Evolutionary conservation across 2,329 filamentous ascomycete genomes (phyloP).

Genomic region (Xylaria sp.): DNA sequence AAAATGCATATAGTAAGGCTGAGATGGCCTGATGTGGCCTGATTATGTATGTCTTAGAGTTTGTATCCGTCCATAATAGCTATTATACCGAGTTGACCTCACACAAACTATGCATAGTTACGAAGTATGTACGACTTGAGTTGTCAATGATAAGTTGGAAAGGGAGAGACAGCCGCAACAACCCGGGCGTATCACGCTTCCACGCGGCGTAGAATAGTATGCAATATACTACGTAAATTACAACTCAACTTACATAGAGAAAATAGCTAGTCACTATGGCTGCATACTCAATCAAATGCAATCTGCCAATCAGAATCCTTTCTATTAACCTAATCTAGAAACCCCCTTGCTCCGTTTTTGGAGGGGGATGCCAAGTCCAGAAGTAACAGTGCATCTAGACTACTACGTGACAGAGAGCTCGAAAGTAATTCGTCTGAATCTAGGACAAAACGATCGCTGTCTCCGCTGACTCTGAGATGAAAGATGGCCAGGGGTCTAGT

Average conservation of each 20-base stretch:
- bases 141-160: slow-evolving; percentile 8
- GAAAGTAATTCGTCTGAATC: slow-evolving; percentile 2
- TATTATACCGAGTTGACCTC: slow-evolving; percentile 14
- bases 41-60: slow-evolving; percentile 15
- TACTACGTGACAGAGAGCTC: background rate
- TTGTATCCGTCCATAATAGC: slow-evolving; percentile 10
- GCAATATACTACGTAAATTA: slow-evolving; percentile 4
- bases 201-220: background rate
- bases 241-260: slow-evolving; percentile 1
- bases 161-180: background rate
- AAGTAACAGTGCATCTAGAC: slow-evolving; percentile 17
- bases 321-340: slow-evolving; percentile 17
- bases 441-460: slow-evolving; percentile 4
- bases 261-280: slow-evolving; percentile 11
- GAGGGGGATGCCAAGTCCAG: slow-evolving; percentile 19
- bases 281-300: slow-evolving; percentile 14
- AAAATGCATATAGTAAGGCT: slow-evolving; percentile 2
- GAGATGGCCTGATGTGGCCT: slow-evolving; percentile 23
- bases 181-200: slow-evolving; percentile 18
- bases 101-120: background rate
- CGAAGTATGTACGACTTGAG: slow-evolving; percentile 14
- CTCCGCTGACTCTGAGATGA: slow-evolving; percentile 10
- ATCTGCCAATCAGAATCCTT: slow-evolving; percentile 25
- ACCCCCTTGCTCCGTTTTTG: slow-evolving; percentile 4
- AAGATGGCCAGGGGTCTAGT: slow-evolving; percentile 7